These are phyloP conservation scores for Tetrapyrgos nigripes DNA, from an alignment of 1,284 basidiomycete genomes.

Conservation along the genomic window DNA sequence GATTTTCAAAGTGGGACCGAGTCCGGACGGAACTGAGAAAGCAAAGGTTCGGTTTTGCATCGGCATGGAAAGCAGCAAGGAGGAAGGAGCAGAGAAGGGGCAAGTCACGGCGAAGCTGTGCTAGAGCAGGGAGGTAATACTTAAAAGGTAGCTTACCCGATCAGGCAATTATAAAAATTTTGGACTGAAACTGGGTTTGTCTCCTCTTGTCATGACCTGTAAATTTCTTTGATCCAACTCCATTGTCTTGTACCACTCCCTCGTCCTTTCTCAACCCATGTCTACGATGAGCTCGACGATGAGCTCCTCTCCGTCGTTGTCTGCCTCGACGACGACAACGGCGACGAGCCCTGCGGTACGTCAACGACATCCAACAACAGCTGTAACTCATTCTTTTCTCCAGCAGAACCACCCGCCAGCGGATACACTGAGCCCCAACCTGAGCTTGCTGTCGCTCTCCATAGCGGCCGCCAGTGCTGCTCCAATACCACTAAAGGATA, in stretches of 20 bases:
- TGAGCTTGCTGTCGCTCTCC: constrained; percentile 71
- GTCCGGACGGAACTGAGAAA: too few relatives aligned
- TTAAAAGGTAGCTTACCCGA: too few relatives aligned
- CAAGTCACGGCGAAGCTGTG: too few relatives aligned
- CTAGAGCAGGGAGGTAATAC: too few relatives aligned
- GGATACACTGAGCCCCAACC: constrained; percentile 10
- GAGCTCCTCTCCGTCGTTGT: background rate
- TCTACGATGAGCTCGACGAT: background rate
- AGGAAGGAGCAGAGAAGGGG: too few relatives aligned
- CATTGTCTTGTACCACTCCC: background rate
- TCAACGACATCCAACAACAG: background rate
- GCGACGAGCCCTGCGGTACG: background rate
- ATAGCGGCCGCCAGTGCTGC: constrained; percentile 58
- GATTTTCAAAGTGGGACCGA: too few relatives aligned
- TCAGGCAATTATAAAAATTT: background rate
- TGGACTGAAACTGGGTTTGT: background rate
- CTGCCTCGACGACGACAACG: constrained; percentile 2
- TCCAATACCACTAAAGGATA: constrained; percentile 46
- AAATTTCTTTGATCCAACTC: background rate
- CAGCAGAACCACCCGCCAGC: background rate
- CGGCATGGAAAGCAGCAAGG: too few relatives aligned
- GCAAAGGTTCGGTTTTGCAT: too few relatives aligned
- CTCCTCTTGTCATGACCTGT: background rate
- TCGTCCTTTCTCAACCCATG: background rate
- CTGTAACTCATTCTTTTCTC: background rate